Evolutionary conservation across 148 eudicot species (phyloP), one percentile per base, ranked within the genome.

Genomic region (Cornus controversa): DNA sequence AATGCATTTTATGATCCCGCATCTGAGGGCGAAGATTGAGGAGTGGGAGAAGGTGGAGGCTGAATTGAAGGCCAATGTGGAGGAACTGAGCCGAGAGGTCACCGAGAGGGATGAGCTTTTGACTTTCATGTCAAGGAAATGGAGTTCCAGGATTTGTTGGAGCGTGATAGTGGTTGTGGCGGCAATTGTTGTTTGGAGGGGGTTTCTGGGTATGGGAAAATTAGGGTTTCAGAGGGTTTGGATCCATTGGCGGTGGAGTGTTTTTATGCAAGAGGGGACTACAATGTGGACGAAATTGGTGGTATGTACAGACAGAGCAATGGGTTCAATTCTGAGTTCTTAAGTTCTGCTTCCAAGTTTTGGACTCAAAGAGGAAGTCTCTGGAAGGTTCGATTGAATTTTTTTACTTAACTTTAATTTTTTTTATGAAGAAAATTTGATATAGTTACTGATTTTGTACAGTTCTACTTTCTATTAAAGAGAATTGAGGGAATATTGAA

Each of bases 41-140:
- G 92, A 91, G 20, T 31, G 85, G 13, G 99, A 95, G 71, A 66
- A 80, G 18, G 70, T 64, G 5, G 93, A 90, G 77, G 79, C 36
- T 0, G 86, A 84, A 71, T 57, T 92, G 79, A 74, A 83, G 79
- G 69, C 69, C 2, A 85, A 74, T 69, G 69, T 84, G 0, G 96
- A 90, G 25, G 94, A 90, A 37, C 68, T 95, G 77, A 83, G 82
- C 82, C 83, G 91, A 67, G 96, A 90, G 65, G 79, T 93, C 45
- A 84, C 84, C 67, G 97, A 93, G 80, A 88, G 98, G 26, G 98
- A 93, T 23, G 96, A 95, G 83, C 65, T 95, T 75, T 68, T 95
- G 54, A 87, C 83, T 62, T 95, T 93, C 72, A 87, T 95, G 91
- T 82, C 90, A 2, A 72, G 87, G 47, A 80, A 86, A 71, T 64